phyloP scores from a whole-genome alignment of 495 filamentous ascomycete genomes.

The Monascus purpureus region DNA sequence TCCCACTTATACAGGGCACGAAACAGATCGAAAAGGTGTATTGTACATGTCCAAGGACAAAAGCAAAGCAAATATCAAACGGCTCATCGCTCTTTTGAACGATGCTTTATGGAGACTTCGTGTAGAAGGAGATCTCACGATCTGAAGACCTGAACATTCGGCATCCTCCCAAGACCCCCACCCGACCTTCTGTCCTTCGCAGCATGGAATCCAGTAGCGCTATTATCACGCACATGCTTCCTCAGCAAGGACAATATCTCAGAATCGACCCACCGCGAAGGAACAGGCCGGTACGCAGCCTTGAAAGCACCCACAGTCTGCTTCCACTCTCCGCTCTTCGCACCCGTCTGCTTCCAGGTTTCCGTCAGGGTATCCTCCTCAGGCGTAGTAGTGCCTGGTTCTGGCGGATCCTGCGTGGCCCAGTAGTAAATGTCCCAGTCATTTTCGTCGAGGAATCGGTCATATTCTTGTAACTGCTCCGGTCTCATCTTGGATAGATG shows the following conservation, averaged over 20 bases:
- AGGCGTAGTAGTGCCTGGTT: slow-evolving; percentile 23
- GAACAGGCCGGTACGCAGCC: slow-evolving; percentile 86
- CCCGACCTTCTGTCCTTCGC: slow-evolving; percentile 32
- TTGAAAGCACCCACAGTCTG: slow-evolving; percentile 92
- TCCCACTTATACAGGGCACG: no score
- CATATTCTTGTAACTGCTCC: slow-evolving; percentile 68
- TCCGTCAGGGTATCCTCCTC: slow-evolving; percentile 36
- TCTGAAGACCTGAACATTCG: slow-evolving; percentile 37
- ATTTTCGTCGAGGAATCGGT: slow-evolving; percentile 93
- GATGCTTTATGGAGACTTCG: not conserved
- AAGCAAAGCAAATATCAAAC: not conserved
- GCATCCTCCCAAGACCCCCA: slow-evolving; percentile 36
- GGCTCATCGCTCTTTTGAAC: not conserved
- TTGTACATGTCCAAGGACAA: not conserved
- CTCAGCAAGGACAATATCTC: slow-evolving; percentile 65
- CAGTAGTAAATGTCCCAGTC: slow-evolving; percentile 99
- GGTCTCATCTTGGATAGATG: slow-evolving; percentile 60
- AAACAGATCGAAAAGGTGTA: no score
- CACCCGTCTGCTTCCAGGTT: slow-evolving; percentile 37
- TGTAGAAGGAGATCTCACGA: no score
- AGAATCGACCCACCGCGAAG: slow-evolving; percentile 66
- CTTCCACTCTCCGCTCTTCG: slow-evolving; percentile 73
- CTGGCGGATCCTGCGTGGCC: slow-evolving; percentile 76
- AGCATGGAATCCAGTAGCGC: slow-evolving; percentile 37
- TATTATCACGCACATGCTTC: slow-evolving; percentile 58